Base-by-base conservation (phyloP, 192 early-diverging fungal species). In the Chytriomyces confervae region DNA sequence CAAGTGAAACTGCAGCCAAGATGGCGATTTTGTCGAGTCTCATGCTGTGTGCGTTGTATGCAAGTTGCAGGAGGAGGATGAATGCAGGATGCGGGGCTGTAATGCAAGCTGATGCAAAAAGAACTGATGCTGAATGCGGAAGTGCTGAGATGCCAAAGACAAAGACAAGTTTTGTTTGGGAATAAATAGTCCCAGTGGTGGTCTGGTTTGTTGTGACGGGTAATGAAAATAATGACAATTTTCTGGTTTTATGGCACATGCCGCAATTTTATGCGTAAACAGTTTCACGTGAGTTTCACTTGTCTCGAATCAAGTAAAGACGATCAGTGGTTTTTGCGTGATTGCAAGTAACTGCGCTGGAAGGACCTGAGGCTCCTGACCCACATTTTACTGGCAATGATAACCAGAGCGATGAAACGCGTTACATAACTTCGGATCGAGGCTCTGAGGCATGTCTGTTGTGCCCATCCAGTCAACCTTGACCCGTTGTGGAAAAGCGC, bases 281-380 rank as follows among this genome's bases (percentile, higher is more conserved):
- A 57, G 53, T 57, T 57, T 57, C 53, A 57, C 53, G 53, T 57
- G 20, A 57, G 53, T 57, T n/a, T n/a, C 20, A 20, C 53, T 57
- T 57, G 53, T 57, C 20, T 20, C 53, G 20, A 5, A 57, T 57
- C 20, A n/a, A 57, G 53, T 13, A 13, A 57, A 57, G 5, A 57
- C 53, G 53, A 13, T 13, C 24, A 0, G 0, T 57, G 53, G 36
- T 36, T 36, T 36, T 36, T 36, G 36, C 36, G 36, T 36, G 36
- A 36, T 36, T 36, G 36, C 36, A 36, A 36, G 36, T 36, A 36
- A 36, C 24, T 27, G 24, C 0, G 24, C 24, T 27, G 24, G 24
- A 27, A 27, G 24, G 24, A 0, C 24, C 24, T 27, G 24, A 27
- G 24, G 24, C 24, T 27, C 24, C 0, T 27, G 24, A 27, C 24